phyloP scores from a whole-genome alignment of 169 alveolate species.

The Plasmodium ovale region DNA sequence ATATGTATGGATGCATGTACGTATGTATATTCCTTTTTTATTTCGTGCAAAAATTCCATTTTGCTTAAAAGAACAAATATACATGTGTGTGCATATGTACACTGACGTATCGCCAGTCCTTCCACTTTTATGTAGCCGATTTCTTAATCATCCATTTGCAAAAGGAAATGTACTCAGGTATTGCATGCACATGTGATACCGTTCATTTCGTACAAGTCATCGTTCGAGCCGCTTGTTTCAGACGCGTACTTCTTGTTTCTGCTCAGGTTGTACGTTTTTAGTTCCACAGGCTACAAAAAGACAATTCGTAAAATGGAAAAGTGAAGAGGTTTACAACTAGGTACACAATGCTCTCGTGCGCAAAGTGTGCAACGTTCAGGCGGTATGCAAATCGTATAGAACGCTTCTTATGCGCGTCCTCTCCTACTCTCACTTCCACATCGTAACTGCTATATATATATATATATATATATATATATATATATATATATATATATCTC shows the following conservation, averaged over 20 bases:
- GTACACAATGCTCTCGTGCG: background rate
- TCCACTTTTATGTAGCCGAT: too few species aligned
- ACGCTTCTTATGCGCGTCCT: background rate
- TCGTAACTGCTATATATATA: too few species aligned
- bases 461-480: background rate
- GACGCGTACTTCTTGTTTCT: slow-evolving; percentile 49
- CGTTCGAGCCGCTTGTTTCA: slow-evolving; percentile 37
- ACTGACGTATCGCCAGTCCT: too few species aligned
- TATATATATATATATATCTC: background rate
- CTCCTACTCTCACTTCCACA: background rate
- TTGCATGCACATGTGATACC: slow-evolving; percentile 7
- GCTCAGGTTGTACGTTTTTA: slow-evolving; percentile 31
- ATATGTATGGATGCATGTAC: slow-evolving; percentile 5
- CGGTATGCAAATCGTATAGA: background rate
- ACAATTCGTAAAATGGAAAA: too few species aligned
- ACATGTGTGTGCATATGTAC: too few species aligned
- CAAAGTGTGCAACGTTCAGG: background rate
- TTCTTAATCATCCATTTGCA: too few species aligned
- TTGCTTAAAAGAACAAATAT: too few species aligned
- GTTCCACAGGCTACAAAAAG: slow-evolving; percentile 47
- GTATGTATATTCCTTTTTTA: background rate
- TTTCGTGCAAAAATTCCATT: background rate
- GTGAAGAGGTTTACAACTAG: background rate
- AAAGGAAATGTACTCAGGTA: too few species aligned
- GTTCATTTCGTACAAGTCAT: slow-evolving; percentile 25